Base-by-base conservation (phyloP, 2,329 filamentous ascomycete genomes). In the Teratosphaeria viscida region DNA sequence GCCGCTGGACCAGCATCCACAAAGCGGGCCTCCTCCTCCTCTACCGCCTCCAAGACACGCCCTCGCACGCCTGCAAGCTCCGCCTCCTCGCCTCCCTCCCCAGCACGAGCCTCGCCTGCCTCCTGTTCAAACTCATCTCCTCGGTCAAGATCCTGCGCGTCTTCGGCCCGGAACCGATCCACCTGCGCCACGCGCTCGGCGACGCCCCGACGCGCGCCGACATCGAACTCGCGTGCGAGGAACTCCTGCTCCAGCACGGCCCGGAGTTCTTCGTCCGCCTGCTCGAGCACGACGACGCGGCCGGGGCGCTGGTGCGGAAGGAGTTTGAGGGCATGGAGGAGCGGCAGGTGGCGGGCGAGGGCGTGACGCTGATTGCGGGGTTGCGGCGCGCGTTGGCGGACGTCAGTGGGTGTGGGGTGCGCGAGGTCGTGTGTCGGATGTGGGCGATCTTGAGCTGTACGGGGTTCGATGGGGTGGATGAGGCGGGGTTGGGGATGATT, bases 211-310 rank as follows among this genome's bases (percentile, higher is more conserved):
- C 60, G 26, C 58, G 70, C n/a, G 64, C 62, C 19, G 71, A 73
- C 56, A 65, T 72, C 29, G 71, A 73, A 58, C 57, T 73, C 27
- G 68, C 68, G 5, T 65, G 64, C 19, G 68, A 73, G 58, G 71
- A 73, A 61, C 64, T 71, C 59, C 57, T 72, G 16, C 62, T 73
- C 12, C 58, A 60, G 19, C 59, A 68, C 34, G 71, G 71, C 0
- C 67, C 69, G 14, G 61, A 62, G 8, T 70, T 70, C 55, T 68
- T 72, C 56, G 56, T 67, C 14, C 63, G 61, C 8, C 56, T 72
- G 58, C 56, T 72, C 5, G 55, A 60, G n/a, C 16, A 37, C 16
- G 29, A 26, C 10, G 34, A 35, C 16, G 39, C 37, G 47, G 53
- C 6, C 29, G 26, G 14, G 56, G 58, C 26, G 54, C 58, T 49